phyloP scores from a whole-genome alignment of 2,329 filamentous ascomycete species.

The Diaporthe sp. region DNA sequence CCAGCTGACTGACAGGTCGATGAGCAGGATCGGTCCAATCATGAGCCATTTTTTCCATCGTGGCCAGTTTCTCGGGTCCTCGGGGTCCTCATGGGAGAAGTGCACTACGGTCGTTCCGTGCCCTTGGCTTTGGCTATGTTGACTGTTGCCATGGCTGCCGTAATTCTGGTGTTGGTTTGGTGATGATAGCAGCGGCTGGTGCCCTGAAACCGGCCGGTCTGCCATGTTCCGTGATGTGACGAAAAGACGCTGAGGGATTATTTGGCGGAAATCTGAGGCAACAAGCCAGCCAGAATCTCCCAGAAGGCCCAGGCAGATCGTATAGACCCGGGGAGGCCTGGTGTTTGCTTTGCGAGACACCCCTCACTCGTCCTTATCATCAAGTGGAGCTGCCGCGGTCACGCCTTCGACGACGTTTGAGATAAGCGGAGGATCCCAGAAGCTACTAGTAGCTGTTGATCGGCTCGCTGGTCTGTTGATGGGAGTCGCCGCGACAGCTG shows the following conservation, averaged over 20 bases:
- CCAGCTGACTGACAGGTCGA: slow-evolving; percentile 55
- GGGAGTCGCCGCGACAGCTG: background rate
- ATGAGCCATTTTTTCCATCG: slow-evolving; percentile 53
- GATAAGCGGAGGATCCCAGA: slow-evolving; percentile 6
- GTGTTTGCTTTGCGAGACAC: background rate
- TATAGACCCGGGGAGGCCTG: background rate
- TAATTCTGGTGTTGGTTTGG: slow-evolving; percentile 1
- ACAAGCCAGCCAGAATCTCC: background rate
- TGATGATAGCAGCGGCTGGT: slow-evolving; percentile 32
- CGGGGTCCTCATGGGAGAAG: slow-evolving; percentile 43
- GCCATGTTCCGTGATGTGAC: background rate
- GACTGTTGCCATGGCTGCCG: background rate
- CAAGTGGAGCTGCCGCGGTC: slow-evolving; percentile 21
- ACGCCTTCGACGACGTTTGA: slow-evolving; percentile 16
- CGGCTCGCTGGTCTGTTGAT: background rate
- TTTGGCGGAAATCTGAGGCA: background rate
- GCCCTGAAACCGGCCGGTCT: background rate
- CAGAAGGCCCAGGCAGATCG: background rate
- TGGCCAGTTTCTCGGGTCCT: slow-evolving; percentile 52
- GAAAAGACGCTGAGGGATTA: no score
- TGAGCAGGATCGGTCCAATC: slow-evolving; percentile 48
- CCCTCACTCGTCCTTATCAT: slow-evolving; percentile 18
- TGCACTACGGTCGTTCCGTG: slow-evolving; percentile 34
- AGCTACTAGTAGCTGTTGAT: background rate
- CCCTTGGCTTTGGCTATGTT: background rate